Evolutionary conservation across 305 asterid species (phyloP), one percentile per base, ranked within the genome.

Genomic region (Stenogyne calaminthoides): DNA sequence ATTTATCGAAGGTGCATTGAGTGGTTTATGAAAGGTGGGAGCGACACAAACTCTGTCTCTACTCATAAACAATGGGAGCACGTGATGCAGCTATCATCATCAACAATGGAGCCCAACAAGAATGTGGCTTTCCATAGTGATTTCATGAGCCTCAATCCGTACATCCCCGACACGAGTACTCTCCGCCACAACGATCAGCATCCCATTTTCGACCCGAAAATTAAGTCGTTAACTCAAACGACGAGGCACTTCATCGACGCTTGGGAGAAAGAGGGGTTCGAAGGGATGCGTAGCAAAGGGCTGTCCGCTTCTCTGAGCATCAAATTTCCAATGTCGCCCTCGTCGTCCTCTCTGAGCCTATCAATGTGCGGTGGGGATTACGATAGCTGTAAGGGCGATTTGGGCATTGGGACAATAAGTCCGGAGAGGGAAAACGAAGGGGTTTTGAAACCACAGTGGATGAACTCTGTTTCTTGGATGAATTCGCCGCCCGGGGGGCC

Each of bases 401-500:
- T 58, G 15, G 81, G 78, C 1, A 58, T 70, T 22, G 70, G 69
- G 19, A 52, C 69, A 72, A 69, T 58, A 15, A 47, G 11, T 49
- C 29, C 69, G 6, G 67, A 66, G 5, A 49, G 70, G 29, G 82
- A 70, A 12, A 36, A 56, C 0, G 71, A 71, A 14, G 76, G 59
- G 27, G 60, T 40, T 15, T 5, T 72, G 65, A 78, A 72, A 70
- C 39, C 69, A n/a, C 73, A 78, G 47, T 80, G 81, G 79, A 47
- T 63, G 65, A 78, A 71, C 63, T 73, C 83, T 11, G 73, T 76
- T 69, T 73, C 88, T 12, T 86, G 93, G 94, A 75, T 72, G 82
- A 73, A 58, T 11, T 60, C 78, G 14, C 55, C 86, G 6, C 88
- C 85, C 0, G 96, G 97, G 62, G 96, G 96, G n/a, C 96, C 96